Conservation (phyloP, 768 basidiomycete species). For the Hygrophoropsis aurantiaca region DNA sequence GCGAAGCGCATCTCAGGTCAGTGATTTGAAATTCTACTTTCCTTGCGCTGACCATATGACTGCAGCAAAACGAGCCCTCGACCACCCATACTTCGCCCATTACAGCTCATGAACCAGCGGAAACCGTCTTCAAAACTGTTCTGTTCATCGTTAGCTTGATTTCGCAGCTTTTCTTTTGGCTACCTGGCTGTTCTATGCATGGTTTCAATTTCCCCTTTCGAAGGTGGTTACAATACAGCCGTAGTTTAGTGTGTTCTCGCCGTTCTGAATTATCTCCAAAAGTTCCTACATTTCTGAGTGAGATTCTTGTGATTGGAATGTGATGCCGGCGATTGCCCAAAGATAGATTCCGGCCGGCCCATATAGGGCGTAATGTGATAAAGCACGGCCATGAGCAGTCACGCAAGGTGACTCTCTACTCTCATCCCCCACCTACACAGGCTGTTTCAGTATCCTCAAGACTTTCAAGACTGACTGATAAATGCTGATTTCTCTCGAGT, state of each 20-base stretch:
- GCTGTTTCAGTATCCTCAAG: background rate
- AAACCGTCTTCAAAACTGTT: slow-evolving; percentile 1
- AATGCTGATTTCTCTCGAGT: background rate
- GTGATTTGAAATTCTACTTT: slow-evolving; percentile 17
- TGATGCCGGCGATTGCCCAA: slow-evolving; percentile 10
- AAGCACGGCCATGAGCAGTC: slow-evolving; percentile 33
- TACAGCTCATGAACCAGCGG: slow-evolving; percentile 31
- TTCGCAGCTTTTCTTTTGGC: slow-evolving; percentile 3
- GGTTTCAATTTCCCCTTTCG: slow-evolving; percentile 1
- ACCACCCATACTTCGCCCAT: slow-evolving; percentile 53
- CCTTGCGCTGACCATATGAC: slow-evolving; percentile 1
- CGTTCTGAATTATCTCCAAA: background rate
- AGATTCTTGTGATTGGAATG: no score
- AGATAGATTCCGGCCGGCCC: slow-evolving; percentile 21
- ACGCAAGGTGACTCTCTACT: slow-evolving; percentile 21
- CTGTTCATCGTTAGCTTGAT: background rate
- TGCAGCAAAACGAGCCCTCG: slow-evolving; percentile 56
- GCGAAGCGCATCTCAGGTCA: slow-evolving; percentile 89
- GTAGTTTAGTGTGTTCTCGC: slow-evolving; percentile 18
- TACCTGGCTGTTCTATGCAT: slow-evolving; percentile 1
- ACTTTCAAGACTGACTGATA: slow-evolving; percentile 7
- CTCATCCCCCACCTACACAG: slow-evolving; percentile 15
- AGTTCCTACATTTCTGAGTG: no score
- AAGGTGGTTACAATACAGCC: slow-evolving; percentile 18
- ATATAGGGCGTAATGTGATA: slow-evolving; percentile 20